Base-by-base conservation (phyloP, 441 rosid species). In the Populus trichocarpa region DNA sequence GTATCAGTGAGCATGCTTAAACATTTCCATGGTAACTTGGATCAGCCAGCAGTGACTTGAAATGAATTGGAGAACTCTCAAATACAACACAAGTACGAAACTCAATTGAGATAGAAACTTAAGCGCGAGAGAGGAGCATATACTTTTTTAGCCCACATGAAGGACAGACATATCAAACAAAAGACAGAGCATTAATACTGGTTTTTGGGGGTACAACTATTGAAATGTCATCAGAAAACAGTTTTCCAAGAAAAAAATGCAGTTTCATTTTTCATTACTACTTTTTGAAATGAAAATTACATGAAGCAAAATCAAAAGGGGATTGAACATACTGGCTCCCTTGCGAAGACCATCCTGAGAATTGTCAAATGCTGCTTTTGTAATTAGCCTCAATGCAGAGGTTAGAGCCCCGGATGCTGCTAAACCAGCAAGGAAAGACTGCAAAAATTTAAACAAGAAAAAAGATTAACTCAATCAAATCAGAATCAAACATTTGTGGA, bases 361-460 rank as follows among this genome's bases (percentile, higher is more conserved):
- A 38, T 88, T 78, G 46, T 92, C 89, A 18, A 89, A 94, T 25
- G 84, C 89, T 3, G 97, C 96, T 87, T 87, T 89, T 42, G 98
- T 90, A 11, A 90, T 79, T 63, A 94, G 83, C 82, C 97, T 87
- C 82, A 94, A 76, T 71, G 73, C 89, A 64, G 97, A 92, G 25
- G 94, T 91, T 36, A 92, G 18, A 23, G 73, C 86, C 57, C 97
- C 97, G 2, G 98, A 87, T 80, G 94, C 82, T 71, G 90, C 97
- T 75, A 87, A 69, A 74, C 97, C 96, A 72, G 86, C 91, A 0
- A 87, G 72, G 77, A 85, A 92, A 32, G 96, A 91, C 93, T 91
- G 86, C 61, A 80, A 46, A 35, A 26, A 26, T 12, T 20, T 30
- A 8, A 20, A 46, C 11, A 50, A 36, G 65, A 33, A 75, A 70